Evolutionary conservation across 2,329 filamentous ascomycete species (phyloP), one percentile per base, ranked within the genome.

Genomic region (Diaporthe sp.): DNA sequence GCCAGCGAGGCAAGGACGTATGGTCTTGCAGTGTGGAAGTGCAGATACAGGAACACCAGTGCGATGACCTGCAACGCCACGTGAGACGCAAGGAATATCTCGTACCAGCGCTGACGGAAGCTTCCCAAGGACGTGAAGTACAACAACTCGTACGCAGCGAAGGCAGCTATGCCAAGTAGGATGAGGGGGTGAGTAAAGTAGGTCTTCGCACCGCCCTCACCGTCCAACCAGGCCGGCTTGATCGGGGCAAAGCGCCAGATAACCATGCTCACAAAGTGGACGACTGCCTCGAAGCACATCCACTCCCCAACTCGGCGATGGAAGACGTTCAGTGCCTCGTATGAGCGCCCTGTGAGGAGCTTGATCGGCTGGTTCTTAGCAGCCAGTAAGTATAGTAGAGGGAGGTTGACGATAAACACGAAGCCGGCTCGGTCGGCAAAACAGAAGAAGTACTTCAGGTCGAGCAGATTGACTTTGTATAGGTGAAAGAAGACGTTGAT

Each of bases 341-440:
- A 93, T 0, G 91, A 92, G 76, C 88, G 87, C 5, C 91, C 91
- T 0, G 91, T 92, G 25, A 93, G 82, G 2, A 86, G 77, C 74
- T 89, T 89, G 45, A 93, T 79, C 0, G 91, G 92, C 76, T 92
- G 91, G 75, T 91, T 93, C 80, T 93, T 94, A 42, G 92, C 91
- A 2, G 89, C 88, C 4, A 93, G 84, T 6, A 93, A 83, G 80
- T 93, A 93, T 4, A 93, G 84, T 5, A 88, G 80, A 0, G 86
- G 86, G 1, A 88, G 81, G 77, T 88, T 88, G 78, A 84, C 85
- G 68, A 86, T 80, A 77, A 88, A 88, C 30, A 91, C 79, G 55
- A 88, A 84, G 7, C 89, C 89, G 50, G 88, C 86, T 40, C 90
- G 85, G 78, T 92, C 90, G 74, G 89, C 88, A 64, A 92, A 87